Evolutionary conservation across 768 basidiomycete genomes (phyloP), one percentile per base, ranked within the genome.

Genomic region (Lepiota subincarnata): DNA sequence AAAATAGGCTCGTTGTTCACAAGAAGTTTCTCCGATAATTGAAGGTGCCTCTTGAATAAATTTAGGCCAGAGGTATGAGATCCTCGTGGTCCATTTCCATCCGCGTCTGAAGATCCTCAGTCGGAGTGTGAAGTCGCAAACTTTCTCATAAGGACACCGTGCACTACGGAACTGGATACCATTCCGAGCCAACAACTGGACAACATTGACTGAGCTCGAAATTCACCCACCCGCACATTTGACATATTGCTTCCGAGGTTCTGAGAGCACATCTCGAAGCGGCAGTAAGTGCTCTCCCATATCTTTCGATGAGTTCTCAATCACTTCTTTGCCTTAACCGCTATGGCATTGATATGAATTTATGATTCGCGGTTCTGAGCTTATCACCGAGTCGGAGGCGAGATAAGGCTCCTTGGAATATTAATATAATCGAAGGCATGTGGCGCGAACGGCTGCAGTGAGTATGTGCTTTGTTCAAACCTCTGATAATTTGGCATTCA

Each of bases 231-330:
- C 31, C 31, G 50, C 31, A 28, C 37, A 13, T 43, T 52, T 52
- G 50, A 52, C 50, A 52, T 35, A 37, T 52, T 52, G 42, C n/a
- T 18, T 34, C 50, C 50, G 50, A 52, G 42, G 50, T 52, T 52
- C 37, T 24, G 4, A 26, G 4, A 26, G 28, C 39, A 19, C 12
- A 22, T 51, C 18, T 51, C 36, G 19, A 41, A 13, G 26, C n/a
- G 24, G 38, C 34, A 41, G 22, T 19, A 41, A 31, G 4, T 44
- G 34, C 26, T 44, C 34, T 22, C 8, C 16, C 19, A 11, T 43
- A 51, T 43, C 50, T 44, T 22, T 37, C 44, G 50, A 44, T 37
- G 50, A 31, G 18, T 44, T 24, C 42, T 34, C 34, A 37, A 34
- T 34, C 18, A 37, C 19, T 13, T 18, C 18, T 43, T 18, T 3